Evolutionary conservation across 2,329 filamentous ascomycete species (phyloP).

Genomic region (Sphaerulina musiva): DNA sequence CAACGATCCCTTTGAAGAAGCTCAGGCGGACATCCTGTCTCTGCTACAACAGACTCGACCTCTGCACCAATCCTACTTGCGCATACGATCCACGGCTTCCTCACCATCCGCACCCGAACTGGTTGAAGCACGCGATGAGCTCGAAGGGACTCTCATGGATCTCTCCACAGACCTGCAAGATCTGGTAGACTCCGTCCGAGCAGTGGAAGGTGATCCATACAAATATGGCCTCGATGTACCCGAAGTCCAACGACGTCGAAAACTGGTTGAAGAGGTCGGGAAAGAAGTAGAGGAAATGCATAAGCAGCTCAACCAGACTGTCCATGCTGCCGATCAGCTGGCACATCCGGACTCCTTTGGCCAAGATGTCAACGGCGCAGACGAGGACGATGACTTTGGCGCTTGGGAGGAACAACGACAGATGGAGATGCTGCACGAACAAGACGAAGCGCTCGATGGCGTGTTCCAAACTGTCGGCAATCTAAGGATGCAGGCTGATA

Average conservation of each 20-base stretch:
- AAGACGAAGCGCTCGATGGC: slow-evolving; percentile 86
- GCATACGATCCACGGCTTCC: slow-evolving; percentile 80
- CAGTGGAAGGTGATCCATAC: slow-evolving; percentile 79
- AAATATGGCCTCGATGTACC: slow-evolving; percentile 77
- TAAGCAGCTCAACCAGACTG: slow-evolving; percentile 63
- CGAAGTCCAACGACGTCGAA: slow-evolving; percentile 73
- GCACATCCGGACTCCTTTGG: slow-evolving; percentile 54
- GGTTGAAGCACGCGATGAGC: slow-evolving; percentile 61
- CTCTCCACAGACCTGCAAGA: slow-evolving; percentile 81
- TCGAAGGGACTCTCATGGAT: slow-evolving; percentile 66
- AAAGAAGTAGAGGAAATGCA: slow-evolving; percentile 85
- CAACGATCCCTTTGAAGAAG: slow-evolving; percentile 47
- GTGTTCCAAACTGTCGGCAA: slow-evolving; percentile 92
- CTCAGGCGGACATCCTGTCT: slow-evolving; percentile 67
- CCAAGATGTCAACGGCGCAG: slow-evolving; percentile 35
- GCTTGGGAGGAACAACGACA: slow-evolving; percentile 81
- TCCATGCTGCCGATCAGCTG: slow-evolving; percentile 42
- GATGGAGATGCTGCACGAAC: slow-evolving; percentile 83
- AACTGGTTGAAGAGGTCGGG: slow-evolving; percentile 82
- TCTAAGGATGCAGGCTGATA: slow-evolving; percentile 79
- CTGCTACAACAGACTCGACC: slow-evolving; percentile 75
- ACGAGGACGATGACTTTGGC: slow-evolving; percentile 55
- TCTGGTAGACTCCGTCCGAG: slow-evolving; percentile 77
- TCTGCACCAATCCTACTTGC: slow-evolving; percentile 88
- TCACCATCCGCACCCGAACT: slow-evolving; percentile 64